Evolutionary conservation across 2,329 filamentous ascomycete genomes (phyloP).

Genomic region (Ophiostoma triangulosporum): DNA sequence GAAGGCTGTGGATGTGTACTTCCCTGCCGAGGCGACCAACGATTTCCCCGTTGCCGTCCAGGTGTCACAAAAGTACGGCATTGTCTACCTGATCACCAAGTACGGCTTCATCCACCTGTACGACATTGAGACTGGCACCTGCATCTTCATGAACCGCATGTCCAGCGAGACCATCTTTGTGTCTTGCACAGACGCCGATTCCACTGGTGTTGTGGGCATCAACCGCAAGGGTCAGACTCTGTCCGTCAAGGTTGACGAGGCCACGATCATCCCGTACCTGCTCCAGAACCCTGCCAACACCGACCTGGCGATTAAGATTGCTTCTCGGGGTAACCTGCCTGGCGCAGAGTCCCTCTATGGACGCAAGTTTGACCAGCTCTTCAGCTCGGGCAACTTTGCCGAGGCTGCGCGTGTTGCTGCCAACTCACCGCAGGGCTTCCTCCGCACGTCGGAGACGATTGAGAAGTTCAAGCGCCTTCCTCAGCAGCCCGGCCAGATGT

Average conservation of each 20-base stretch:
- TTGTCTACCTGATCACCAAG: conserved; percentile 96
- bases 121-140: conserved; percentile 87
- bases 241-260: conserved; percentile 85
- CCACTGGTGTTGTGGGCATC: conserved; percentile 80
- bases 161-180: conserved; percentile 99
- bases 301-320: conserved; percentile 88
- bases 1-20: conserved; percentile 96
- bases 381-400: conserved; percentile 64
- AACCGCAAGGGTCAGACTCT: conserved; percentile 97
- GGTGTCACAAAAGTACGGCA: conserved; percentile 89
- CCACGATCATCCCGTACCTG: conserved; percentile 82
- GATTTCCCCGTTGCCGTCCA: conserved; percentile 98
- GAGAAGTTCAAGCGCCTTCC: conserved; percentile 87
- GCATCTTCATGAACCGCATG: conserved; percentile 99
- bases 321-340: conserved; percentile 82
- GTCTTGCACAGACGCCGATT: conserved; percentile 70
- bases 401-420: conserved; percentile 93
- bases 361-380: conserved; percentile 81
- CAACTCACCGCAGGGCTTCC: conserved; percentile 89
- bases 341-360: conserved; percentile 90
- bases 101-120: conserved; percentile 99
- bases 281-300: conserved; percentile 93
- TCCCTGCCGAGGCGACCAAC: conserved; percentile 86
- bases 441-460: conserved; percentile 88
- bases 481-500: conserved; percentile 71